phyloP scores from a whole-genome alignment of 495 filamentous ascomycete species.

The Amniculicola lignicola region DNA sequence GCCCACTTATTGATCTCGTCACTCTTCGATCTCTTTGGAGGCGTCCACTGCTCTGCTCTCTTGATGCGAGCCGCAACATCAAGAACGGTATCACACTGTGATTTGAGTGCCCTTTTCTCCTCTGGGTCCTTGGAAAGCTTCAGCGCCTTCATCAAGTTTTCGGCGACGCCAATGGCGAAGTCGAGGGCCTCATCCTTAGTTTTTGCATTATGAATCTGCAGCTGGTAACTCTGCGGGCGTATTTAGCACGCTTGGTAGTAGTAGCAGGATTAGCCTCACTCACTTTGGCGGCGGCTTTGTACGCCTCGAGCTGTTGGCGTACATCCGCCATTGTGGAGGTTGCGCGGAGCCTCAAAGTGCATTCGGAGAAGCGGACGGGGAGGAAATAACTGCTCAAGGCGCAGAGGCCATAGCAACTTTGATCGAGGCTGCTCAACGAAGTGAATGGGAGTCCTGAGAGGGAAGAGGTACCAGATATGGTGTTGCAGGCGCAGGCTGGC shows the following conservation, averaged over 20 bases:
- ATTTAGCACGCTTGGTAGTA: constrained; percentile 8
- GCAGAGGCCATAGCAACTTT: background rate
- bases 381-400: background rate
- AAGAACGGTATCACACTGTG: constrained; percentile 64
- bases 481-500: no score
- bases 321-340: constrained; percentile 21
- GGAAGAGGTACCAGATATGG: no score
- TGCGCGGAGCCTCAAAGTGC: no score
- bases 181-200: constrained; percentile 67
- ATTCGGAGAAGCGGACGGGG: background rate
- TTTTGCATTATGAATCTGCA: constrained; percentile 50
- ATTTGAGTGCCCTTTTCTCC: constrained; percentile 59
- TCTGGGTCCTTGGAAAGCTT: constrained; percentile 48
- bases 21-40: background rate
- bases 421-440: no score
- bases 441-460: no score
- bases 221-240: constrained; percentile 57
- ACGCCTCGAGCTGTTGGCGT: constrained; percentile 5
- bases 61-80: constrained; percentile 72
- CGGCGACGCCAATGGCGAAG: constrained; percentile 60
- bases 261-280: constrained; percentile 9
- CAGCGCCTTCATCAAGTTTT: constrained; percentile 74
- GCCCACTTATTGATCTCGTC: constrained; percentile 14
- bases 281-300: constrained; percentile 21
- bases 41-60: constrained; percentile 13